These are phyloP conservation scores for Fagopyrum esculentum DNA, from an alignment of 148 eudicot species.

Conservation along the genomic window DNA sequence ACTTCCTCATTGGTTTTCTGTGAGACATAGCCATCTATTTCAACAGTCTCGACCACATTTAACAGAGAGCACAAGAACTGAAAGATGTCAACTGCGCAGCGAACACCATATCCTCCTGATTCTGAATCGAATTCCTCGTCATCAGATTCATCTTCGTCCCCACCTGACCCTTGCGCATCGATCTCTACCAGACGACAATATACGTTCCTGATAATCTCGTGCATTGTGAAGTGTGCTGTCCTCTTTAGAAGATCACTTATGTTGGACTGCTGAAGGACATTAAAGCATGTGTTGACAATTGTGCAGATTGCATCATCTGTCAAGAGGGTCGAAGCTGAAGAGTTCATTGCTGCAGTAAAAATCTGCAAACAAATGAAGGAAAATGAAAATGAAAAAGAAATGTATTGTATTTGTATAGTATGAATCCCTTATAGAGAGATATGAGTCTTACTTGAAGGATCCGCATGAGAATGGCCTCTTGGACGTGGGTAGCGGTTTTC, in stretches of 20 bases:
- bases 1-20: constrained; percentile 72
- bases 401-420: not conserved
- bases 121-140: constrained; percentile 46
- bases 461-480: constrained; percentile 69
- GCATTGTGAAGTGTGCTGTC: constrained; percentile 60
- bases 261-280: constrained; percentile 60
- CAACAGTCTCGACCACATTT: constrained; percentile 61
- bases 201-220: constrained; percentile 64
- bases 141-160: constrained; percentile 54
- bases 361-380: constrained; percentile 14
- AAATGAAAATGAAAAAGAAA: not conserved
- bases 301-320: constrained; percentile 70
- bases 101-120: constrained; percentile 50
- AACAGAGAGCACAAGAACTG: constrained; percentile 84
- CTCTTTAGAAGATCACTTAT: constrained; percentile 68
- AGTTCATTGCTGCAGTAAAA: constrained; percentile 43
- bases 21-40: constrained; percentile 33
- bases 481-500: constrained; percentile 41
- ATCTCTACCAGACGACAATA: constrained; percentile 52
- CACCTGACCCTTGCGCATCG: constrained; percentile 22
- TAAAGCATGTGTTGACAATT: constrained; percentile 69
- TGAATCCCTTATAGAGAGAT: not conserved
- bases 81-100: constrained; percentile 74
- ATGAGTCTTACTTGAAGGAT: constrained; percentile 31
- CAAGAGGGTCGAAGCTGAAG: constrained; percentile 45